Evolutionary conservation across 1,284 basidiomycete genomes (phyloP).

Genomic region (Erythrobasidium hasegawianum): DNA sequence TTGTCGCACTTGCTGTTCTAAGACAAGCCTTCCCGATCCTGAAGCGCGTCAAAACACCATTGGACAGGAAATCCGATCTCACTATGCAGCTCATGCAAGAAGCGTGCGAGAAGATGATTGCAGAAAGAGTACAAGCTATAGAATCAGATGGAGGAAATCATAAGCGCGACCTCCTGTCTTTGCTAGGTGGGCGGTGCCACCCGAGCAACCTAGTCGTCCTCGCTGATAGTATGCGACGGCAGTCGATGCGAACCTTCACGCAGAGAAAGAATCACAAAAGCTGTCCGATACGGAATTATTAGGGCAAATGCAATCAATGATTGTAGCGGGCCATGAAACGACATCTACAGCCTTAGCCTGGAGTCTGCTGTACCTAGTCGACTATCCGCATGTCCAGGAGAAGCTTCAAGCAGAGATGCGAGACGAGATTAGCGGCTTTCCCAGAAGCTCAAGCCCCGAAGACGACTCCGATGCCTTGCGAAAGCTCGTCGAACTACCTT

Average conservation of each 20-base stretch:
- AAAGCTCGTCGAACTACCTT: conserved; percentile 43
- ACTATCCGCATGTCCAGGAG: conserved; percentile 16
- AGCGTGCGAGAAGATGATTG: no score
- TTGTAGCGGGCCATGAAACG: conserved; percentile 65
- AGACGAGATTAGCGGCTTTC: not conserved
- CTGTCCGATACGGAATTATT: no score
- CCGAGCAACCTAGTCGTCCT: no score
- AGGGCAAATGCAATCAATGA: conserved; percentile 64
- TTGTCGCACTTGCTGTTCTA: not conserved
- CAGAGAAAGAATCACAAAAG: no score
- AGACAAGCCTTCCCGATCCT: not conserved
- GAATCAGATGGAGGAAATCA: no score
- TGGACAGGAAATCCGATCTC: conserved; percentile 41
- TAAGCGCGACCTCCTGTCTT: no score
- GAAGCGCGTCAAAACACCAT: not conserved
- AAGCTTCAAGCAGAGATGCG: conserved; percentile 9
- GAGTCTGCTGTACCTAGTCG: conserved; percentile 12
- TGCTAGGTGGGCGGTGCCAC: no score
- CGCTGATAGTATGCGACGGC: no score
- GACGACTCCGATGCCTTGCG: not conserved
- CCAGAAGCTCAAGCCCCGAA: not conserved
- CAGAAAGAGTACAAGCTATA: no score
- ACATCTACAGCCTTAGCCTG: conserved; percentile 47
- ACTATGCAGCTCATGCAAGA: no score
- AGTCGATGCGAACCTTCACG: no score